Conservation (phyloP, 371 early-diverging fungal species). For the Apophysomyces variabilis region DNA sequence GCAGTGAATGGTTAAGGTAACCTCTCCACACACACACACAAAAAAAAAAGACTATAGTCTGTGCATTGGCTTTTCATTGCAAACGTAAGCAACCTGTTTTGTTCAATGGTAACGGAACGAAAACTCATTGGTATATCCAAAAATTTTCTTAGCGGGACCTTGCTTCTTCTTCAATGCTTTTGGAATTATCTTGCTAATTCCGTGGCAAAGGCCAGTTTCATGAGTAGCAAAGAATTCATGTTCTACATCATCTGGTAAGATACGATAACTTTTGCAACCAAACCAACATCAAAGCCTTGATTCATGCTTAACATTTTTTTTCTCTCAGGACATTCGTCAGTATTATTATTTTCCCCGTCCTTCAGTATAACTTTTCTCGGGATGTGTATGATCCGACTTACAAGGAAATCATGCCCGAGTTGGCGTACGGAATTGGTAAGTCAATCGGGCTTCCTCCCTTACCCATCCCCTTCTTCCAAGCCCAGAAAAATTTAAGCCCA, state of each 20-base stretch:
- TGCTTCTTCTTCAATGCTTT: slow-evolving; percentile 55
- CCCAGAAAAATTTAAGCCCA: too few relatives aligned
- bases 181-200: slow-evolving; percentile 59
- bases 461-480: background rate
- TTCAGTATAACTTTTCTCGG: slow-evolving; percentile 48
- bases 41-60: slow-evolving; percentile 25
- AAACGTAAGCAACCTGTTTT: slow-evolving; percentile 39
- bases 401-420: slow-evolving; percentile 54
- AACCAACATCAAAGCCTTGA: too few relatives aligned
- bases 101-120: background rate
- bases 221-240: slow-evolving; percentile 53
- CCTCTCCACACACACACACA: background rate
- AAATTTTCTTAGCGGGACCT: slow-evolving; percentile 33
- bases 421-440: slow-evolving; percentile 47
- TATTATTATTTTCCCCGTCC: slow-evolving; percentile 46
- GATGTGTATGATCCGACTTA: slow-evolving; percentile 38
- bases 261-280: background rate
- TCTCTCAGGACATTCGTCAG: slow-evolving; percentile 35
- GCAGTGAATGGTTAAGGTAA: background rate
- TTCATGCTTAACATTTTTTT: too few relatives aligned
- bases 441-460: too few relatives aligned
- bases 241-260: slow-evolving; percentile 51
- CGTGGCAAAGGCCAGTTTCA: slow-evolving; percentile 52
- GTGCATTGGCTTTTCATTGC: slow-evolving; percentile 45
- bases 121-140: background rate